Base-by-base conservation (phyloP, 176 grass and related monocot species). In the Oropetium thomaeum region DNA sequence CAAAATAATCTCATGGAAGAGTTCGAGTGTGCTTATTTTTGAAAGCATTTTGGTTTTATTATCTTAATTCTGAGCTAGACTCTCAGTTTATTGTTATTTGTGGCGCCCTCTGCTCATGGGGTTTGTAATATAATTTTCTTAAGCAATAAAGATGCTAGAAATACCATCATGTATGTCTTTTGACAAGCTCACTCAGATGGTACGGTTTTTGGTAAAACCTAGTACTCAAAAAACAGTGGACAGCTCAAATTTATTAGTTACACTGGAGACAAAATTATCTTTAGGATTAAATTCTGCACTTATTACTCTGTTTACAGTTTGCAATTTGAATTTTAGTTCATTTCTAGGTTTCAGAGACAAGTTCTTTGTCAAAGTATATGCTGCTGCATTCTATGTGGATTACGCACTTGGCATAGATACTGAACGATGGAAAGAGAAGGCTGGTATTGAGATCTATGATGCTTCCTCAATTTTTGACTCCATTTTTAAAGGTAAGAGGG, bases 331-430 rank as follows among this genome's bases (percentile, higher is more conserved):
- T 77, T 63, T 67, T 80, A 70, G 39, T 63, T 79, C n/a, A 71
- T 73, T 85, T 87, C 58, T 81, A 97, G 90, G 93, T 84, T 97
- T 82, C 77, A 97, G 93, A 82, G 93, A 97, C 8, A 93, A 91
- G 80, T 89, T 97, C 33, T 97, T 97, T 80, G 80, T 97, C 45
- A 97, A 97, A 82, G 77, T 97, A 84, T 97, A 93, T 82, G 87
- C 85, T 81, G 93, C 85, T 17, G 90, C 87, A 7, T 93, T 97
- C 51, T 97, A 93, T 48, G 65, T 84, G 14, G 82, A 89, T 49
- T 58, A 48, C 77, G 82, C 83, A 34, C 83, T 89, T n/a, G 62
- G 75, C 31, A 47, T 89, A 65, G 67, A 67, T 66, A 82, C 89
- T n/a, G 67, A 55, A 53, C 29, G 55, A 28, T 89, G 86, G 83